Percentiles rank a stretch among this genome's conserved stretches.
phyloP scores from a whole-genome alignment of 257 asterid genomes.

The Striga asiatica region DNA sequence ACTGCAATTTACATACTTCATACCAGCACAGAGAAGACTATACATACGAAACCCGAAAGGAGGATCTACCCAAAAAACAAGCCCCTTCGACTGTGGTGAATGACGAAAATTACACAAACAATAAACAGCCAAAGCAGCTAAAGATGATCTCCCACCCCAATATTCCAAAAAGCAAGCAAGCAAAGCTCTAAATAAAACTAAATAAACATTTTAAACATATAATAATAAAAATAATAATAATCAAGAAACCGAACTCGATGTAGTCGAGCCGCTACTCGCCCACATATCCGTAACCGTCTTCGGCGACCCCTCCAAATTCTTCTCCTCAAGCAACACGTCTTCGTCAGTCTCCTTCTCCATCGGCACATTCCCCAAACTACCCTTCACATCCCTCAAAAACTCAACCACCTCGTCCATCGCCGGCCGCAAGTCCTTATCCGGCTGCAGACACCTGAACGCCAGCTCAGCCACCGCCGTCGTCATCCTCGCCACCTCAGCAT shows the following conservation, averaged over 20 bases:
- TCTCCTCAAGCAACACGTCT: constrained; percentile 27
- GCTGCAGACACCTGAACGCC: constrained; percentile 66
- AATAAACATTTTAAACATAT: background rate
- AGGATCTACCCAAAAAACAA: too few relatives aligned
- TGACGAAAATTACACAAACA: too few relatives aligned
- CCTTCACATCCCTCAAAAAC: constrained; percentile 30
- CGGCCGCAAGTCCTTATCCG: constrained; percentile 70
- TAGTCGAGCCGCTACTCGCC: constrained; percentile 28
- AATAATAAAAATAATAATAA: background rate
- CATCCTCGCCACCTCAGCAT: constrained; percentile 49
- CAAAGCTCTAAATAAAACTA: too few relatives aligned
- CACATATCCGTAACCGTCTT: constrained; percentile 35
- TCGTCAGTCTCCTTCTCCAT: constrained; percentile 25
- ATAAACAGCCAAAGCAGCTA: too few relatives aligned
- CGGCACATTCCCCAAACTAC: constrained; percentile 10
- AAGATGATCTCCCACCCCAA: background rate
- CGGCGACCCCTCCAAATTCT: constrained; percentile 24
- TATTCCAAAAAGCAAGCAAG: too few relatives aligned
- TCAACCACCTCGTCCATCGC: constrained; percentile 54
- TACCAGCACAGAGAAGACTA: too few relatives aligned
- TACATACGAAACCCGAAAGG: too few relatives aligned
- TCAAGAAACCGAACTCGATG: constrained; percentile 27
- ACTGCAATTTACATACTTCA: too few relatives aligned
- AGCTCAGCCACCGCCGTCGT: constrained; percentile 57
- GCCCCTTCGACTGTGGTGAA: too few relatives aligned